Evolutionary conservation across 108 stramenopile genomes (phyloP).

Genomic region (Aurantiochytrium sp.): DNA sequence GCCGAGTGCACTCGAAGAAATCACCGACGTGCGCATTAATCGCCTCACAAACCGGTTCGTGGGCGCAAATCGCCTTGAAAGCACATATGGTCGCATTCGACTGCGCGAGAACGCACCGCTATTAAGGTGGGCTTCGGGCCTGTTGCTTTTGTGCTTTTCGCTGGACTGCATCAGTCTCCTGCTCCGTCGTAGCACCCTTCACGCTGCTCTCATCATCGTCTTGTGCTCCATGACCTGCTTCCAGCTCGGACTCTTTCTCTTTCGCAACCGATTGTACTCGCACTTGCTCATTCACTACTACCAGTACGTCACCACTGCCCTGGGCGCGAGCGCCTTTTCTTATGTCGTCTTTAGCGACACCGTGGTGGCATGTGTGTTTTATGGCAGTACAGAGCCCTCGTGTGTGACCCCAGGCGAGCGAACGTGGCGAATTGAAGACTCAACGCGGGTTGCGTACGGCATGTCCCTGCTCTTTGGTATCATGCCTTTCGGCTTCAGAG

Average conservation of each 20-base stretch:
- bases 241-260: background rate
- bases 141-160: background rate
- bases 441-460: background rate
- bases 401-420: background rate
- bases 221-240: background rate
- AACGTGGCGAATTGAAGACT: background rate
- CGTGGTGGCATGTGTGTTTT: background rate
- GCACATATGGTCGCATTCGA: background rate
- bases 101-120: background rate
- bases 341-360: constrained; percentile 7
- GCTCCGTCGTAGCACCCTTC: background rate
- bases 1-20: background rate
- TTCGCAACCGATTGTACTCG: background rate
- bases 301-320: background rate
- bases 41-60: background rate
- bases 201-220: background rate
- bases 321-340: background rate
- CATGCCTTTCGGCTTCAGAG: background rate
- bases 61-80: background rate
- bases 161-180: background rate
- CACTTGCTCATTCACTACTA: constrained; percentile 8
- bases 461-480: background rate
- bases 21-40: background rate
- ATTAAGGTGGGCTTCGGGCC: background rate
- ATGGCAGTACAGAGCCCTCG: no score